Conservation (phyloP, 345 rosid species). For the Syzygium aromaticum region DNA sequence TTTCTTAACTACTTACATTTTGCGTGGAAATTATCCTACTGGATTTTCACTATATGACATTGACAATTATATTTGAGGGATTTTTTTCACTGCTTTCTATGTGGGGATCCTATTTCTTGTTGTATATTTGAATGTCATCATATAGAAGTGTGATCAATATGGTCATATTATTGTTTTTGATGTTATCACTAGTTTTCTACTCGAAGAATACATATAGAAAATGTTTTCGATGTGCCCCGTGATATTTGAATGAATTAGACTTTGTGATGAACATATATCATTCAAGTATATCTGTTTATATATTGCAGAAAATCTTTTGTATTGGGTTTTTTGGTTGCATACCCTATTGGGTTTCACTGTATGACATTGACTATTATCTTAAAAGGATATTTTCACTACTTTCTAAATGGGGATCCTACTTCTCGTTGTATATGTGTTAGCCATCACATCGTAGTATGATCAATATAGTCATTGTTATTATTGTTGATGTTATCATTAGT, state of each 20-base stretch:
- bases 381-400: not conserved
- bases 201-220: not conserved
- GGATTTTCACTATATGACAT: no score
- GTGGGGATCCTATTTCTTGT: not conserved
- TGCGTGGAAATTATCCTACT: not conserved
- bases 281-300: not conserved
- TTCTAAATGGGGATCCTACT: not conserved
- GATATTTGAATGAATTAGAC: not conserved
- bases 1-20: no score
- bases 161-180: not conserved
- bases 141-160: not conserved
- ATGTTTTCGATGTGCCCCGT: not conserved
- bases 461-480: not conserved
- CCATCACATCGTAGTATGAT: not conserved
- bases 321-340: not conserved
- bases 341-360: not conserved
- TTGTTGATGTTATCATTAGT: not conserved
- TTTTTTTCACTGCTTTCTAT: not conserved
- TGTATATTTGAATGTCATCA: not conserved
- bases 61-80: not conserved
- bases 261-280: not conserved
- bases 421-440: not conserved
- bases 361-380: not conserved
- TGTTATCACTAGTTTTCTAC: not conserved
- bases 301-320: not conserved